Evolutionary conservation across 768 basidiomycete genomes (phyloP).

Genomic region (Piloderma croceum): DNA sequence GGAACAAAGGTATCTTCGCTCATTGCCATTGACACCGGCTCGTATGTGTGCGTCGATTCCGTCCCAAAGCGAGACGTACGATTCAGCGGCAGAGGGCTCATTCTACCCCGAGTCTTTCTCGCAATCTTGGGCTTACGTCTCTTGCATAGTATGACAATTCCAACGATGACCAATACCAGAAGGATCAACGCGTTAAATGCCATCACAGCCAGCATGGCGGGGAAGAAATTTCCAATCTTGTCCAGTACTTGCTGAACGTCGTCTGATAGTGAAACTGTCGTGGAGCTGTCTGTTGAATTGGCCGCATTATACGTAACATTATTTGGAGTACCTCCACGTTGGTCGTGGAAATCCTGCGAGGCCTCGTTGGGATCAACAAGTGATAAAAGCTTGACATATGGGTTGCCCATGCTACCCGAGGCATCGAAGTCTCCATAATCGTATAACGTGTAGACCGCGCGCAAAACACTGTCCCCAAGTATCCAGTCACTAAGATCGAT

Average conservation of each 20-base stretch:
- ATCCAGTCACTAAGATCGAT: constrained; percentile 72
- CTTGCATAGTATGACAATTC: constrained; percentile 48
- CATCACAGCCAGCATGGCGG: constrained; percentile 69
- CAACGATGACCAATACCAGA: constrained; percentile 49
- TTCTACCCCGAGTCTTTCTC: constrained; percentile 36
- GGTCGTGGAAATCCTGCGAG: constrained; percentile 61
- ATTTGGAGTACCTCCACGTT: constrained; percentile 59
- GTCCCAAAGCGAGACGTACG: no score
- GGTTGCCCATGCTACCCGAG: constrained; percentile 61
- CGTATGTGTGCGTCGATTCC: constrained; percentile 49
- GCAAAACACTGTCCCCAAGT: constrained; percentile 76
- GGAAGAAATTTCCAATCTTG: constrained; percentile 59
- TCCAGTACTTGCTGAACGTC: constrained; percentile 56
- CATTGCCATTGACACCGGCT: constrained; percentile 67
- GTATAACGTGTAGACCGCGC: constrained; percentile 77
- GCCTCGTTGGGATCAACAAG: constrained; percentile 65
- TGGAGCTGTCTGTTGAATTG: constrained; percentile 36
- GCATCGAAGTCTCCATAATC: constrained; percentile 77
- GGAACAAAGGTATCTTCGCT: constrained; percentile 29
- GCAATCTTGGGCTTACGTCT: constrained; percentile 30
- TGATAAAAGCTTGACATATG: constrained; percentile 71
- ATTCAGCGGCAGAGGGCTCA: constrained; percentile 56
- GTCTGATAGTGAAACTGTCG: constrained; percentile 49
- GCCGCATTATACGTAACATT: constrained; percentile 64
- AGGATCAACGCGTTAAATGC: constrained; percentile 74